Evolutionary conservation across 495 filamentous ascomycete species (phyloP), one percentile per base, ranked within the genome.

Genomic region (Penicillium bovifimosum): DNA sequence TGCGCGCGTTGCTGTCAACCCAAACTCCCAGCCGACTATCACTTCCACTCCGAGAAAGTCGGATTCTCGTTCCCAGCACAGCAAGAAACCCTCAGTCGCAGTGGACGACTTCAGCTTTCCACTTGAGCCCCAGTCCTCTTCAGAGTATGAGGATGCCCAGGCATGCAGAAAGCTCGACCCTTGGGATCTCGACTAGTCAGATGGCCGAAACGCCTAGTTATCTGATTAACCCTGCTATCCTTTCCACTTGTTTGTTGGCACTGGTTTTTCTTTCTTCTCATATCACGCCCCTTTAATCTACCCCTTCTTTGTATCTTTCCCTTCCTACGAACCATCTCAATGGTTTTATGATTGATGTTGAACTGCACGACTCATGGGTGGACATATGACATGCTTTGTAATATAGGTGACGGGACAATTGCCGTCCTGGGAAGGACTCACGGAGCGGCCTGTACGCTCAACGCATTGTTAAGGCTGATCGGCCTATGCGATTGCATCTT

Each of bases 1-100:
- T 2, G 83, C 86, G 0, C 81, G 79, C 33, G 87, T 95, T 54
- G 77, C 81, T 0, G 80, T 84, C 17, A 86, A 83, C 46, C 46
- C 46, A 10, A 14, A 33, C 6, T 1, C 26, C 9, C 33, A 48
- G 5, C 67, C 71, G 2, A 59, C 53, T 26, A 38, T 58, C 36
- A 66, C 55, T 33, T 55, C 62, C 11, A 49, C 60, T 6, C 29
- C 51, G 9, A 52, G 50, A 3, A 56, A 60, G 6, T 32, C 67
- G 5, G 38, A 54, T 3, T 41, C 50, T 16, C 36, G 29, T 11
- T 31, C 50, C 4, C 40, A 50, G 29, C 18, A 49, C 27, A 11
- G 40, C 5, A 41, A 10, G 2, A 52, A 41, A 14, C 9, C 32
- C 11, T 26, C 53, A 1, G n/a, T 38, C 33, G 45, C 56, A n/a